Percentiles rank a stretch among this genome's conserved stretches.
Evolutionary conservation across 371 early-diverging fungal genomes (phyloP).

Genomic region (Circinella umbellata): DNA sequence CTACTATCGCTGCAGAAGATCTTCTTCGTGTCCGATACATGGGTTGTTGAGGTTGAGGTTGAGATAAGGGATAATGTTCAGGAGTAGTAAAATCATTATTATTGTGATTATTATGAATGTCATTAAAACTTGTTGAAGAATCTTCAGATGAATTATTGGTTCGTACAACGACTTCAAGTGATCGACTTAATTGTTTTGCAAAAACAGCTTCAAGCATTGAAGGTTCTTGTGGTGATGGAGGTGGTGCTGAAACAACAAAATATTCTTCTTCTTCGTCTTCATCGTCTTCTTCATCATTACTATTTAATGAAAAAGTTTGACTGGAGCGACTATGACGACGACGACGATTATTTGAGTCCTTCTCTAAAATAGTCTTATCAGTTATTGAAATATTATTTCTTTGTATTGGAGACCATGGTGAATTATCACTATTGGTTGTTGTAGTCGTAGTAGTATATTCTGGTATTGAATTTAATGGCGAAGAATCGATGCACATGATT

Average conservation of each 20-base stretch:
- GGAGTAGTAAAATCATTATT: too few species aligned
- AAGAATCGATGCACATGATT: slow-evolving; percentile 6
- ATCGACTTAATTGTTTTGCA: slow-evolving; percentile 22
- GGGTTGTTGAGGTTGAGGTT: too few species aligned
- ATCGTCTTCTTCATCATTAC: not conserved
- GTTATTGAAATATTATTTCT: not conserved
- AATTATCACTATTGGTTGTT: not conserved
- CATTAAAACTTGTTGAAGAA: not conserved
- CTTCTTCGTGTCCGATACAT: not conserved
- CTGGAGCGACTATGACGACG: not conserved
- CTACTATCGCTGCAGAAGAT: not conserved
- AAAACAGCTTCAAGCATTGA: slow-evolving; percentile 24
- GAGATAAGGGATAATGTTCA: too few species aligned
- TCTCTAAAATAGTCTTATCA: slow-evolving; percentile 2
- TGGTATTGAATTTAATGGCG: slow-evolving; percentile 2
- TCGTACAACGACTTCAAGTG: slow-evolving; percentile 17
- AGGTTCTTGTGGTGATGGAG: slow-evolving; percentile 27
- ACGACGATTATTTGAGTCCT: not conserved
- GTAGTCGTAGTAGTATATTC: not conserved
- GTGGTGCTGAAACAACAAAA: slow-evolving; percentile 21
- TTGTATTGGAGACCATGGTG: not conserved
- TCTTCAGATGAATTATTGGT: not conserved
- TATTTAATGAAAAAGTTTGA: not conserved
- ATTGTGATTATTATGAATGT: not conserved
- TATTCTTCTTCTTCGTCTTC: slow-evolving; percentile 20